phyloP scores from a whole-genome alignment of 805 yeast species.

The Wickerhamiella australiensis region DNA sequence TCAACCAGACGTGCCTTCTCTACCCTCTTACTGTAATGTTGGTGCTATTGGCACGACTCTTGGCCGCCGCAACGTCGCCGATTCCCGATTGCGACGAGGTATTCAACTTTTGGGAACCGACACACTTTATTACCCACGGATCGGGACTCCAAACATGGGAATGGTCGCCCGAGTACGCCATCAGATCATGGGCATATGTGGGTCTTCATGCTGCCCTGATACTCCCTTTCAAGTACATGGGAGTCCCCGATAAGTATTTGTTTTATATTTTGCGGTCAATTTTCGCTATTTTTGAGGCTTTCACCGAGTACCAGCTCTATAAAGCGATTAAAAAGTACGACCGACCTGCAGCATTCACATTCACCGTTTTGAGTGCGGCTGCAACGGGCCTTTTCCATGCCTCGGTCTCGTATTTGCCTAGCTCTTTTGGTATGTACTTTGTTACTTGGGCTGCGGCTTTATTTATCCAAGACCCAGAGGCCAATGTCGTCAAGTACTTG shows the following conservation, averaged over 20 bases:
- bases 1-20: too few species aligned
- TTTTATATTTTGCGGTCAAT: slow-evolving; percentile 46
- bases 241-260: slow-evolving; percentile 17
- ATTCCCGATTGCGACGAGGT: slow-evolving; percentile 89
- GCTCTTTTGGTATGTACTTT: slow-evolving; percentile 55
- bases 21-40: slow-evolving; percentile 3
- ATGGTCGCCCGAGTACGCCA: slow-evolving; percentile 79
- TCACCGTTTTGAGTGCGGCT: slow-evolving; percentile 42
- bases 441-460: slow-evolving; percentile 25
- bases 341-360: slow-evolving; percentile 43
- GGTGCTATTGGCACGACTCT: slow-evolving; percentile 19
- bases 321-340: slow-evolving; percentile 31
- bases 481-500: slow-evolving; percentile 18
- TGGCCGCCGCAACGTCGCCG: slow-evolving; percentile 44
- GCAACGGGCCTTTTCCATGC: slow-evolving; percentile 86
- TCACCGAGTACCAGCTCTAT: slow-evolving; percentile 44
- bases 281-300: slow-evolving; percentile 33
- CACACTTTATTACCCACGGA: slow-evolving; percentile 61
- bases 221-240: slow-evolving; percentile 16
- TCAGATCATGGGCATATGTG: slow-evolving; percentile 74
- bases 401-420: slow-evolving; percentile 72
- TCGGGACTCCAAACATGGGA: slow-evolving; percentile 97
- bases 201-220: slow-evolving; percentile 33
- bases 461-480: slow-evolving; percentile 13
- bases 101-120: slow-evolving; percentile 90